Base-by-base conservation (phyloP, 2,329 filamentous ascomycete species). In the Amphichorda felina region DNA sequence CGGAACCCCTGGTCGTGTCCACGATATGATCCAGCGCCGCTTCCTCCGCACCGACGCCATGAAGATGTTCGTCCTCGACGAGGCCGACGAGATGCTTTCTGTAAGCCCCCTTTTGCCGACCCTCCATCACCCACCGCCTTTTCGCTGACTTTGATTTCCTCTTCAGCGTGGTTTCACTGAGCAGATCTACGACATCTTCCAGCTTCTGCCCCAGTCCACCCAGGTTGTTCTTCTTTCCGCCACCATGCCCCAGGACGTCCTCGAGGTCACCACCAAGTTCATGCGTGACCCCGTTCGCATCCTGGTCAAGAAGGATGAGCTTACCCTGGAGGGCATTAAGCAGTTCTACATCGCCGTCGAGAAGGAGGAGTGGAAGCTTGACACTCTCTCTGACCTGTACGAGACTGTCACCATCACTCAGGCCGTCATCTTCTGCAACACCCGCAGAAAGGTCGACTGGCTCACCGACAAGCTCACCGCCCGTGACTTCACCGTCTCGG, bases 361-460 rank as follows among this genome's bases (percentile, higher is more conserved):
- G 75, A 96, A 98, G 77, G 91, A 98, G 65, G 91, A 98, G 60
- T 98, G 91, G 91, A 98, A 98, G 72, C 81, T 98, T 48, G 91
- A 98, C 66, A 98, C 91, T 42, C 85, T 98, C 44, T 96, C 85
- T 54, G 91, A 98, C 68, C 69, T 98, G 51, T 98, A 98, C 74
- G 91, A 98, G 72, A 98, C 91, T 38, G 83, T 98, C 59, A 98
- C 91, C 61, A 98, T 96, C 57, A 98, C 91, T 52, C 91, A 98
- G 68, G 91, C 91, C 41, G 91, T 98, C 66, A 98, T 98, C 70
- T 98, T 98, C 84, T 98, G 91, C 80, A 98, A 98, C 81, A 98
- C 91, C 60, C 84, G 91, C 64, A 83, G 89, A 76, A 98, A 98
- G 88, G 91, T 98, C 56, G 91, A 98, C 73, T 98, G 91, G 91